A percentile compares a stretch with the other conserved stretches of the same genome.
These are phyloP conservation scores for Alternaria sp. DNA, from an alignment of 2,329 filamentous ascomycete genomes.

Conservation along the genomic window DNA sequence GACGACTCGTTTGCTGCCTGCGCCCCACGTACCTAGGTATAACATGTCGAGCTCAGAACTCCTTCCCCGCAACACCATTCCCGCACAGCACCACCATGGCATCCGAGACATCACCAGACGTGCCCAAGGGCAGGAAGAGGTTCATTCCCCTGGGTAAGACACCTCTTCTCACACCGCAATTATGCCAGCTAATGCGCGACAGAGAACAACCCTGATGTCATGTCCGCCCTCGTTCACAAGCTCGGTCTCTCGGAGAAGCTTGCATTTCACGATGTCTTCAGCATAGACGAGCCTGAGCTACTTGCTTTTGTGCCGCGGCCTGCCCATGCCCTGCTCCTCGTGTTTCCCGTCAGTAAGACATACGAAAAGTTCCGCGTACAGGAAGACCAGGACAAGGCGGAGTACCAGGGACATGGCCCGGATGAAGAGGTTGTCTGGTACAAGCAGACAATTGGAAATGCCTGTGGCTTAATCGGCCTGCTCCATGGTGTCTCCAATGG, in stretches of 20 bases:
- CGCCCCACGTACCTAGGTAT: slow-evolving; percentile 22
- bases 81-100: slow-evolving; percentile 35
- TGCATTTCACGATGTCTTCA: slow-evolving; percentile 89
- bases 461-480: slow-evolving; percentile 90
- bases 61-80: slow-evolving; percentile 21
- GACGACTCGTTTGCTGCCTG: slow-evolving; percentile 26
- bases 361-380: slow-evolving; percentile 79
- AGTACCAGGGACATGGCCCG: slow-evolving; percentile 73
- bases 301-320: slow-evolving; percentile 89
- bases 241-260: slow-evolving; percentile 84
- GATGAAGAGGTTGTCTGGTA: slow-evolving; percentile 88
- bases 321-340: slow-evolving; percentile 85
- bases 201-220: slow-evolving; percentile 87
- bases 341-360: slow-evolving; percentile 82
- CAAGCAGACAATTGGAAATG: slow-evolving; percentile 93
- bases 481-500: slow-evolving; percentile 87
- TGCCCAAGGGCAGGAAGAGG: slow-evolving; percentile 44
- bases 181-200: slow-evolving; percentile 23
- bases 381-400: slow-evolving; percentile 71
- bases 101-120: slow-evolving; percentile 39
- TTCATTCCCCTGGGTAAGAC: slow-evolving; percentile 50
- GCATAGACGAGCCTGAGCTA: slow-evolving; percentile 83
- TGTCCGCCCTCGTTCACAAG: slow-evolving; percentile 83
- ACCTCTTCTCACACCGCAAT: not conserved
- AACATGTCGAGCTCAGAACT: slow-evolving; percentile 8